Percentiles rank a stretch among this genome's conserved stretches.
Evolutionary conservation across 371 early-diverging fungal genomes (phyloP).

Genomic region (Mucor piriformis): DNA sequence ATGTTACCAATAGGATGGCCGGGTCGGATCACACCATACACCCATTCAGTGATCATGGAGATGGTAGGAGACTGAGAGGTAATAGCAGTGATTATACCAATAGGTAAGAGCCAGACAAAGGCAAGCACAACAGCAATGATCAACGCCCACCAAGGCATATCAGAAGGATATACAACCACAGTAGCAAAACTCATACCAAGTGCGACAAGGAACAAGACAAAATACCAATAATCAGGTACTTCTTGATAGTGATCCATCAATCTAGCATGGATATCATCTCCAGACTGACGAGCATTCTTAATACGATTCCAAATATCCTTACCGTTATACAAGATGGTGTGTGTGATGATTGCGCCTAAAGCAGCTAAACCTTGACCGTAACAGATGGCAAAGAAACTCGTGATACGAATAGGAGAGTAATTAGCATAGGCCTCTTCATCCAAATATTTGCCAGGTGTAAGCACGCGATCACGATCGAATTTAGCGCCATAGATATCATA

Average conservation of each 20-base stretch:
- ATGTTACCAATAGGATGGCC: conserved; percentile 63
- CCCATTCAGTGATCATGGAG: conserved; percentile 51
- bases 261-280: conserved; percentile 60
- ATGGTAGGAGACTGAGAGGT: conserved; percentile 48
- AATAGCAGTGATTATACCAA: conserved; percentile 60
- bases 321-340: conserved; percentile 67
- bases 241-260: conserved; percentile 63
- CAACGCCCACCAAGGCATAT: conserved; percentile 68
- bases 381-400: conserved; percentile 74
- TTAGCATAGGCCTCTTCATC: conserved; percentile 63
- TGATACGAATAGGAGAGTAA: conserved; percentile 76
- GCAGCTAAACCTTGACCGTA: conserved; percentile 71
- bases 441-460: conserved; percentile 61
- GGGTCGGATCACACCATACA: conserved; percentile 54
- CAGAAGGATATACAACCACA: conserved; percentile 47
- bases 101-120: conserved; percentile 68
- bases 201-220: conserved; percentile 47
- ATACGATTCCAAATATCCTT: conserved; percentile 61
- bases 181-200: conserved; percentile 46
- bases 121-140: conserved; percentile 67
- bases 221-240: conserved; percentile 73
- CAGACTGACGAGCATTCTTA: conserved; percentile 49
- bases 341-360: conserved; percentile 68
- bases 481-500: conserved; percentile 54
- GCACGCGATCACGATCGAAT: conserved; percentile 58